These are phyloP conservation scores for Pythium aristosporum DNA, from an alignment of 352 stramenopile species.

Conservation along the genomic window DNA sequence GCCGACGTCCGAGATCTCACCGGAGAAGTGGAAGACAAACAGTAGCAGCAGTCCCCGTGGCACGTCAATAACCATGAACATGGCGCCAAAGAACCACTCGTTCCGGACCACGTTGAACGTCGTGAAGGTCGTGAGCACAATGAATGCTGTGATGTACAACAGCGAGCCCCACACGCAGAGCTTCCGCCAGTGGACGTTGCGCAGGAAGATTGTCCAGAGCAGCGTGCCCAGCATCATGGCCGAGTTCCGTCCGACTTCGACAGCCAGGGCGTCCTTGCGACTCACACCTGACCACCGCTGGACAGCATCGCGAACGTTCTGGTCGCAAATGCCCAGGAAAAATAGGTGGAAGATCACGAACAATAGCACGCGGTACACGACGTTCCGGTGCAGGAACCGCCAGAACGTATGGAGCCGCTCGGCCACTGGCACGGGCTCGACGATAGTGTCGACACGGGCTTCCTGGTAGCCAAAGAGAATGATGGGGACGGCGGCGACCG, in stretches of 20 bases:
- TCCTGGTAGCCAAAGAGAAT: conserved; percentile 12
- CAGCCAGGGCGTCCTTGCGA: conserved; percentile 2
- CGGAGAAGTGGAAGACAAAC: conserved; percentile 36
- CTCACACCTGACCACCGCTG: conserved; percentile 39
- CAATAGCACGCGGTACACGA: conserved; percentile 49
- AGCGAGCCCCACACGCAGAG: conserved; percentile 28
- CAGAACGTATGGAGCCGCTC: conserved; percentile 39
- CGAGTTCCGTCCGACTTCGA: conserved; percentile 30
- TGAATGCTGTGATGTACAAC: conserved; percentile 29
- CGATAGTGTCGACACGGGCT: conserved; percentile 27
- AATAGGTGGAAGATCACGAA: conserved; percentile 45
- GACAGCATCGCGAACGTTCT: conserved; percentile 35
- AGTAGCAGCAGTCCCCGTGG: conserved; percentile 43
- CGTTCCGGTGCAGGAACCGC: conserved; percentile 49
- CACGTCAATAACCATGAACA: conserved; percentile 31
- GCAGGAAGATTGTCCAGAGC: conserved; percentile 37
- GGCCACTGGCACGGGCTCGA: background rate
- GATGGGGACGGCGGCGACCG: conserved; percentile 27
- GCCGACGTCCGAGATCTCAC: conserved; percentile 51
- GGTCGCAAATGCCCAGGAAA: conserved; percentile 38
- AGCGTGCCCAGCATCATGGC: conserved; percentile 33
- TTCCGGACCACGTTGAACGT: conserved; percentile 34
- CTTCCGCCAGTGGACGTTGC: conserved; percentile 38
- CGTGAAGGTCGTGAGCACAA: conserved; percentile 33
- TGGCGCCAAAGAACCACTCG: conserved; percentile 43